Evolutionary conservation across 257 asterid genomes (phyloP).

Genomic region (Lithospermum erythrorhizon): DNA sequence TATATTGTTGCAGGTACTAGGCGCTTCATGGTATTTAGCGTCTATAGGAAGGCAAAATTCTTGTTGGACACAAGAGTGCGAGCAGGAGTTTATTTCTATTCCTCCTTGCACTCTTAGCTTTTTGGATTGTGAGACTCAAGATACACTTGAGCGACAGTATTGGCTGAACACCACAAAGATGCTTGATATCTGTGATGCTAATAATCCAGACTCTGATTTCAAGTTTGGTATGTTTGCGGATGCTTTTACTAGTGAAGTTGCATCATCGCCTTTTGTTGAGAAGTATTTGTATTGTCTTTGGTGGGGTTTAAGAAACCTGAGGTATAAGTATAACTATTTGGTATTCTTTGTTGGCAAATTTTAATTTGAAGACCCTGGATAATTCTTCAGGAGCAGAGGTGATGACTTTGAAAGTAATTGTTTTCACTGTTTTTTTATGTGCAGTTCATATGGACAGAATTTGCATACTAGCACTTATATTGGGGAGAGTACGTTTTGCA

Average conservation of each 20-base stretch:
- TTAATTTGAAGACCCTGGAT: neutral
- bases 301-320: conserved; percentile 97
- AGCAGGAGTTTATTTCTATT: conserved; percentile 20
- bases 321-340: conserved; percentile 43
- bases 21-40: conserved; percentile 89
- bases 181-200: conserved; percentile 54
- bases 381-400: neutral
- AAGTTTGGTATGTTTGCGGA: conserved; percentile 94
- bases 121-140: conserved; percentile 41
- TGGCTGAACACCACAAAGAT: conserved; percentile 64
- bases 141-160: conserved; percentile 17
- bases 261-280: conserved; percentile 53
- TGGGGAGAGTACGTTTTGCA: conserved; percentile 81
- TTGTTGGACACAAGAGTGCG: conserved; percentile 65
- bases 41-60: conserved; percentile 84
- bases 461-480: conserved; percentile 73
- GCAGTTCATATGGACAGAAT: conserved; percentile 93
- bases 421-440: conserved; percentile 3
- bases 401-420: neutral
- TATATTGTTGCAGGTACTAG: conserved; percentile 39
- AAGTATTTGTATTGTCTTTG: conserved; percentile 89
- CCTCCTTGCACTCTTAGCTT: conserved; percentile 44
- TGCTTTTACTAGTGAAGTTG: conserved; percentile 74
- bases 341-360: neutral
- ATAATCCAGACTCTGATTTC: conserved; percentile 62